Conservation (phyloP, 2,329 filamentous ascomycete species). For the Chrysoporthe deuterocubensis region DNA sequence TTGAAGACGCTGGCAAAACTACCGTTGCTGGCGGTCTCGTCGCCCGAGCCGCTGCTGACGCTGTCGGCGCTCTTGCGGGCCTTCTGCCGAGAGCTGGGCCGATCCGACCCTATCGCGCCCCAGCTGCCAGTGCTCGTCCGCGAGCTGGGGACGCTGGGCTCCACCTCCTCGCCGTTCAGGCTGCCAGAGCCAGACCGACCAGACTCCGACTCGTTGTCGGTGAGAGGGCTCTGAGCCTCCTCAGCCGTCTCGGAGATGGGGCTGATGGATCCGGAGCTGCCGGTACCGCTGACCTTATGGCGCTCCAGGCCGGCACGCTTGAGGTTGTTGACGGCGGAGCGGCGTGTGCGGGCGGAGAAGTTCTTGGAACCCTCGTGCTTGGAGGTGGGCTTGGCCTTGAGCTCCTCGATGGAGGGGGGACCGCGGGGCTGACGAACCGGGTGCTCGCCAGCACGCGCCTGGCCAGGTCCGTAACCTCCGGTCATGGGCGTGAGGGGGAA, state of each 20-base stretch:
- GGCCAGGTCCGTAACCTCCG: slow-evolving; percentile 89
- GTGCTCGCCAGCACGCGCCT: slow-evolving; percentile 91
- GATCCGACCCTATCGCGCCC: slow-evolving; percentile 86
- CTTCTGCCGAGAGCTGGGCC: slow-evolving; percentile 74
- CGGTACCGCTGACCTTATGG: slow-evolving; percentile 74
- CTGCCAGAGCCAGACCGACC: slow-evolving; percentile 78
- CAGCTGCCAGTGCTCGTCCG: slow-evolving; percentile 74
- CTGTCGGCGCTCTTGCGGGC: slow-evolving; percentile 66
- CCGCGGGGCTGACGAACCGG: slow-evolving; percentile 91
- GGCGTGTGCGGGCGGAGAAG: slow-evolving; percentile 89
- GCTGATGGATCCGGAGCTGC: slow-evolving; percentile 79
- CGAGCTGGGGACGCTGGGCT: slow-evolving; percentile 72
- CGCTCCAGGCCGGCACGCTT: slow-evolving; percentile 88
- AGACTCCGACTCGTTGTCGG: slow-evolving; percentile 76
- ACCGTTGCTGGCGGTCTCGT: slow-evolving; percentile 55
- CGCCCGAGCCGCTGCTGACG: slow-evolving; percentile 61
- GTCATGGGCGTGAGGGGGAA: slow-evolving; percentile 82
- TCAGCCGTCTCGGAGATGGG: slow-evolving; percentile 83
- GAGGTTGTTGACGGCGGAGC: slow-evolving; percentile 88
- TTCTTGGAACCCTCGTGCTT: slow-evolving; percentile 98
- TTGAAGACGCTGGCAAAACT: slow-evolving; percentile 72
- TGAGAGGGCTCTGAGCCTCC: slow-evolving; percentile 67
- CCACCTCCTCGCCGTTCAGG: slow-evolving; percentile 71
- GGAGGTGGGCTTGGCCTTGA: slow-evolving; percentile 85
- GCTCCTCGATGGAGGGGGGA: slow-evolving; percentile 88